Conservation (phyloP, 768 basidiomycete species). For the Suillus weaverae region DNA sequence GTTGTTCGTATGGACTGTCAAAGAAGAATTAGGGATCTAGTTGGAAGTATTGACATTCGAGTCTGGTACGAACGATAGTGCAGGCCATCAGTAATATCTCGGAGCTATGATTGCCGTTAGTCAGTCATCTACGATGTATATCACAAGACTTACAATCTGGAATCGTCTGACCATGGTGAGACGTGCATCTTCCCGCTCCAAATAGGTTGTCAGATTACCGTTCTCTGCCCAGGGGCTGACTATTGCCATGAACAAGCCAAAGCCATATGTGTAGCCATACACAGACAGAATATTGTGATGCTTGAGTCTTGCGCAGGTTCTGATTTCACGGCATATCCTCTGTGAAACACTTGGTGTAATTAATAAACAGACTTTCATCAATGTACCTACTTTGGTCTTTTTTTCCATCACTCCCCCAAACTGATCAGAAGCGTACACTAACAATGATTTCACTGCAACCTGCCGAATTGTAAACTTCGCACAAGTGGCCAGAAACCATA, state of each 20-base stretch:
- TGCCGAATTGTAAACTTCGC: neutral
- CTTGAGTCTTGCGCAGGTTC: slow-evolving; percentile 18
- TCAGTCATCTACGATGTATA: neutral
- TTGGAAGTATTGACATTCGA: neutral
- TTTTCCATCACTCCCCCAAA: neutral
- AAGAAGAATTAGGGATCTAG: neutral
- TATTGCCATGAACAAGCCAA: slow-evolving; percentile 20
- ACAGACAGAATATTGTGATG: slow-evolving; percentile 24
- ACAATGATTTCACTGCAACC: slow-evolving; percentile 5
- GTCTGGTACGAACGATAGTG: neutral
- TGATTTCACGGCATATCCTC: slow-evolving; percentile 23
- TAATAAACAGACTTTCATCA: neutral
- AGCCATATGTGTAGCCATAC: slow-evolving; percentile 19
- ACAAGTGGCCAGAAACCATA: neutral
- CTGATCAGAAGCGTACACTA: neutral
- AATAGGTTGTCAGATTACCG: slow-evolving; percentile 17
- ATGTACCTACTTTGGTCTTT: neutral
- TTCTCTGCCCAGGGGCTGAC: slow-evolving; percentile 22
- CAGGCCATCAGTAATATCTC: neutral
- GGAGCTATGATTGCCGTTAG: neutral
- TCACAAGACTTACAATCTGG: slow-evolving; percentile 14
- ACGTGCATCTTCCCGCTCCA: slow-evolving; percentile 7
- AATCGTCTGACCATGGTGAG: slow-evolving; percentile 14
- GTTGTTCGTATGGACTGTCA: neutral
- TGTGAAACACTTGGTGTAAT: slow-evolving; percentile 1